These are phyloP conservation scores for Pleurotus pulmonarius DNA, from an alignment of 768 basidiomycete species.

Conservation along the genomic window DNA sequence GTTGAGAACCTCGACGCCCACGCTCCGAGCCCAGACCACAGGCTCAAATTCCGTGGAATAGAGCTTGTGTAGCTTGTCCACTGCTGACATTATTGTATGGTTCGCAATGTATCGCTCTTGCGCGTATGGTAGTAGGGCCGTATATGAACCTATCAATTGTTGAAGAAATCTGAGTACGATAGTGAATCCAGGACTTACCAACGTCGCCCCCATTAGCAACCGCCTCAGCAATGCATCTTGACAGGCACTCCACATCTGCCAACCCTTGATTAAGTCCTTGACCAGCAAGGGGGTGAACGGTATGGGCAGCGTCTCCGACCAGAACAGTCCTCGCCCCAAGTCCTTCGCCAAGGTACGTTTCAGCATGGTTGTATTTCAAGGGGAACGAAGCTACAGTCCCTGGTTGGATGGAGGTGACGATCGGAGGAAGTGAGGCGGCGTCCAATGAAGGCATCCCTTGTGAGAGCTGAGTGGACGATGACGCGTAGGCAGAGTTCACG, in stretches of 20 bases:
- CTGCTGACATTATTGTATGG: constrained; percentile 77
- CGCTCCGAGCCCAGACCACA: constrained; percentile 82
- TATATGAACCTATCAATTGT: constrained; percentile 61
- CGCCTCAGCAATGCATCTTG: constrained; percentile 57
- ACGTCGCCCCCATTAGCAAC: constrained; percentile 73
- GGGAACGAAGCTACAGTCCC: constrained; percentile 88
- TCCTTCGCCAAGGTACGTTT: constrained; percentile 78
- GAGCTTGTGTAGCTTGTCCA: constrained; percentile 89
- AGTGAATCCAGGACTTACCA: constrained; percentile 42
- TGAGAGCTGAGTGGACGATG: constrained; percentile 27
- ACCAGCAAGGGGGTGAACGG: constrained; percentile 91
- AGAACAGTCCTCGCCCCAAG: constrained; percentile 70
- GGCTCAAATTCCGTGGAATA: constrained; percentile 66
- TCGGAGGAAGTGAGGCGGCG: constrained; percentile 66
- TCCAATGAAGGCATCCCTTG: constrained; percentile 59
- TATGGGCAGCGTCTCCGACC: constrained; percentile 95
- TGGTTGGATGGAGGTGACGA: constrained; percentile 65
- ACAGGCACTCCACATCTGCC: constrained; percentile 74
- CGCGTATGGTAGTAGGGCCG: constrained; percentile 71
- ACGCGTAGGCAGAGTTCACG: constrained; percentile 59
- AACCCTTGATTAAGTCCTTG: constrained; percentile 96
- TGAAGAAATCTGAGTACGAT: not conserved
- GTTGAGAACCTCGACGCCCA: constrained; percentile 88
- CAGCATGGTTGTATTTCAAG: constrained; percentile 80
- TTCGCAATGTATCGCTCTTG: constrained; percentile 82